Conservation (phyloP, 2,329 filamentous ascomycete genomes). For the Diaporthe amygdali region DNA sequence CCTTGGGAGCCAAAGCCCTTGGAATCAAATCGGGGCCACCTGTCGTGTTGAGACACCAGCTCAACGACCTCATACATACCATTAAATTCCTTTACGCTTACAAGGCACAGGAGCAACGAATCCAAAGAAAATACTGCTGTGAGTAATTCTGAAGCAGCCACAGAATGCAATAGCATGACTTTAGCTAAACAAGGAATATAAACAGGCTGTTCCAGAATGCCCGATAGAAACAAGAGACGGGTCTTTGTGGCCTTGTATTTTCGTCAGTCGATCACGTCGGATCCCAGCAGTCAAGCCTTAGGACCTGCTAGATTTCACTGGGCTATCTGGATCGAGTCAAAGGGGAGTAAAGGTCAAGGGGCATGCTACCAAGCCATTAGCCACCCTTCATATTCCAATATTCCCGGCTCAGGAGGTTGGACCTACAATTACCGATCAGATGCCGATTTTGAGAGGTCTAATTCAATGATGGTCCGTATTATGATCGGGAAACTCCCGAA, state of each 20-base stretch:
- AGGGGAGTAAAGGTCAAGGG: background rate
- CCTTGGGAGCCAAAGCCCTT: too few relatives aligned
- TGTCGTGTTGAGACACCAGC: too few relatives aligned
- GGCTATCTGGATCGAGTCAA: background rate
- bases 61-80: too few relatives aligned
- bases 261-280: background rate
- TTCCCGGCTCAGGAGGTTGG: background rate
- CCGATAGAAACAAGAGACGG: background rate
- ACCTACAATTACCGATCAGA: background rate
- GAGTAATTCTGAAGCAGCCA: too few relatives aligned
- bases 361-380: background rate
- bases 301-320: background rate
- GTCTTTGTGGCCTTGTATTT: background rate
- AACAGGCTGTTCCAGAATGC: background rate
- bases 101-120: too few relatives aligned
- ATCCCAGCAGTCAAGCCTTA: background rate
- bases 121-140: too few relatives aligned
- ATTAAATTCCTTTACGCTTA: too few relatives aligned
- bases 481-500: background rate
- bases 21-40: too few relatives aligned
- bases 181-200: background rate
- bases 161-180: too few relatives aligned
- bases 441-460: background rate
- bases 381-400: background rate
- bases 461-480: background rate